These are phyloP conservation scores for Leptographium flavum DNA, from an alignment of 2,329 filamentous ascomycete genomes.

Conservation along the genomic window DNA sequence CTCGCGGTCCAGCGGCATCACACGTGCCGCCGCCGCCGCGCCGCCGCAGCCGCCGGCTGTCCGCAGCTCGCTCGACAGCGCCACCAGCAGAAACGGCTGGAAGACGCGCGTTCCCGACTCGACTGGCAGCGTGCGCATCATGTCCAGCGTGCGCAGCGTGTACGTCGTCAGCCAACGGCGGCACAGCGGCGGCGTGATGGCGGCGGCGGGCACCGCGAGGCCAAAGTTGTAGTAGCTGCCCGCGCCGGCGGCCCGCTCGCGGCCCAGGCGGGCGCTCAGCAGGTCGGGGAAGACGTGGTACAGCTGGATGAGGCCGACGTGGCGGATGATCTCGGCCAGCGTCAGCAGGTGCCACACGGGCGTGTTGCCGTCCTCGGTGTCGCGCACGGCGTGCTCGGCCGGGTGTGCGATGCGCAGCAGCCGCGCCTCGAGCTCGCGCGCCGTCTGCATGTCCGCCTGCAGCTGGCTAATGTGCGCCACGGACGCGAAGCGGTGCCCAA, in stretches of 20 bases:
- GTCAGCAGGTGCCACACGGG: constrained; percentile 36
- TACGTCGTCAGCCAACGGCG: constrained; percentile 33
- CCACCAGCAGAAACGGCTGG: constrained; percentile 36
- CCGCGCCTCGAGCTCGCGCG: constrained; percentile 28
- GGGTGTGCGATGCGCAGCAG: constrained; percentile 31
- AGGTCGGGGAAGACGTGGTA: constrained; percentile 39
- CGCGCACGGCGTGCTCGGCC: constrained; percentile 28
- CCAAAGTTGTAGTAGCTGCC: background rate
- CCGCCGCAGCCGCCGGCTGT: constrained; percentile 10
- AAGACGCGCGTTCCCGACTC: constrained; percentile 38
- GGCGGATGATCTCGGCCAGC: constrained; percentile 37
- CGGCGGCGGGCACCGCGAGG: background rate
- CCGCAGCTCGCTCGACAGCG: constrained; percentile 34
- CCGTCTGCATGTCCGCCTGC: constrained; percentile 20
- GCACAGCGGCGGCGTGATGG: constrained; percentile 8
- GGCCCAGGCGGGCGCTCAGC: constrained; percentile 25
- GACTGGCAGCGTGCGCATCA: constrained; percentile 32
- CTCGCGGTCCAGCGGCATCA: constrained; percentile 14
- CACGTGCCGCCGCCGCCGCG: constrained; percentile 3
- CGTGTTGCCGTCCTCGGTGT: constrained; percentile 36
- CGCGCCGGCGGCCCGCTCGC: constrained; percentile 13
- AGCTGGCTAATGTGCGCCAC: constrained; percentile 14
- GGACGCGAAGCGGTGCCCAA: constrained; percentile 20
- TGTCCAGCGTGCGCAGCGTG: constrained; percentile 32
- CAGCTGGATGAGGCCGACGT: constrained; percentile 35